Evolutionary conservation across 2,329 filamentous ascomycete species (phyloP), one percentile per base, ranked within the genome.

Genomic region (Elsinoe australis): DNA sequence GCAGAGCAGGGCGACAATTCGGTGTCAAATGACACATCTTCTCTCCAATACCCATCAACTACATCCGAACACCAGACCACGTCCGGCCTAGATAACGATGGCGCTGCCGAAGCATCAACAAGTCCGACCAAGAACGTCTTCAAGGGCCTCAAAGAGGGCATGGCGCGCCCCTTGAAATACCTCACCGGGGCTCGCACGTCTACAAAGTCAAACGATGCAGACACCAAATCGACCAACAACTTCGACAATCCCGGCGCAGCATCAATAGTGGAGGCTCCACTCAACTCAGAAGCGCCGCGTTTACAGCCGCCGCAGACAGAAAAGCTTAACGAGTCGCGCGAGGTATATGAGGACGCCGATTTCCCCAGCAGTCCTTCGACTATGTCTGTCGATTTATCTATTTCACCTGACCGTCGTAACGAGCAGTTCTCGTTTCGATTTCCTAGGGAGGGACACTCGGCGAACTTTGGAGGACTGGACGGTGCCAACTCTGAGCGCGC

Each of bases 81-180:
- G n/a, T 22, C 9, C 9, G 21, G 26, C 19, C 17, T 22, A 26
- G 21, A 12, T 28, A 12, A 32, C 17, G 39, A 44, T 26, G 39
- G 39, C 22, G 44, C 18, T 10, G 21, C 21, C 15, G 31, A 24
- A n/a, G 3, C 17, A 15, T 35, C 47, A 17, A 24, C 33, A 22
- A 38, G 35, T 41, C 34, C 47, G n/a, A 21, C 47, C 22, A 49
- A 41, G 21, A 17, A n/a, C 24, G 44, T 18, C 4, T 36, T 36
- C 4, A 21, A 14, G 10, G 39, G 26, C 8, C 3, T 44, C n/a
- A 44, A 44, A 15, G 28, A 29, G 14, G 39, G 21, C 28, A 18
- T 44, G 5, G 29, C 39, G 4, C 39, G 44, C 8, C 22, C 44
- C 12, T 35, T 34, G 15, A 34, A 36, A 19, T 35, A 47, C 28